Conservation (phyloP, 176 grass and related monocot species). For the Melocanna baccifera region DNA sequence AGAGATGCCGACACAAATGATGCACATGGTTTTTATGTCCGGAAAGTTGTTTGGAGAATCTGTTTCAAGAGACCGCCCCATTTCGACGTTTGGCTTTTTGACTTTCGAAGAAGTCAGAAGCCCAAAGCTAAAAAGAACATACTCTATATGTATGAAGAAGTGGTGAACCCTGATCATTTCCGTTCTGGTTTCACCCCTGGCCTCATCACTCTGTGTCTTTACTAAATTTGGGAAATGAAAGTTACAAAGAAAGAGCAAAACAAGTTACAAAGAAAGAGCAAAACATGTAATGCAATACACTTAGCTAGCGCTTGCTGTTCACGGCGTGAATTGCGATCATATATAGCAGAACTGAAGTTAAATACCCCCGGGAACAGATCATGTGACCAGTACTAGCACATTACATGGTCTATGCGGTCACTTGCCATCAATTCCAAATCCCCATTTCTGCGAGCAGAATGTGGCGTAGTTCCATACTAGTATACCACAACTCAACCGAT, state of each 20-base stretch:
- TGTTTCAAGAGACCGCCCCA: too few species aligned
- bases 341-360: slow-evolving; percentile 6
- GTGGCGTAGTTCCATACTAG: background rate
- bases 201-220: background rate
- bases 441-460: background rate
- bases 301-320: background rate
- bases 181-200: too few species aligned
- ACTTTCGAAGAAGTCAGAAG: too few species aligned
- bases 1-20: too few species aligned
- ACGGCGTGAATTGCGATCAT: background rate
- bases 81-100: too few species aligned
- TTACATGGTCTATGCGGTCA: background rate
- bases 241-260: slow-evolving; percentile 4
- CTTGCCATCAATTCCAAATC: slow-evolving; percentile 33
- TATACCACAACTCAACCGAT: background rate
- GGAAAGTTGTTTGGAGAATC: too few species aligned
- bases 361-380: slow-evolving; percentile 3
- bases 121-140: too few species aligned
- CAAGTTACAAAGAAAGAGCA: background rate
- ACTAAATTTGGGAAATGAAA: background rate
- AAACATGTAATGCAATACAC: slow-evolving; percentile 1
- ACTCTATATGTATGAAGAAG: too few species aligned
- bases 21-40: too few species aligned
- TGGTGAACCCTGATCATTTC: too few species aligned
- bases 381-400: background rate